Evolutionary conservation across 371 early-diverging fungal genomes (phyloP).

Genomic region (Mucor irregularis): DNA sequence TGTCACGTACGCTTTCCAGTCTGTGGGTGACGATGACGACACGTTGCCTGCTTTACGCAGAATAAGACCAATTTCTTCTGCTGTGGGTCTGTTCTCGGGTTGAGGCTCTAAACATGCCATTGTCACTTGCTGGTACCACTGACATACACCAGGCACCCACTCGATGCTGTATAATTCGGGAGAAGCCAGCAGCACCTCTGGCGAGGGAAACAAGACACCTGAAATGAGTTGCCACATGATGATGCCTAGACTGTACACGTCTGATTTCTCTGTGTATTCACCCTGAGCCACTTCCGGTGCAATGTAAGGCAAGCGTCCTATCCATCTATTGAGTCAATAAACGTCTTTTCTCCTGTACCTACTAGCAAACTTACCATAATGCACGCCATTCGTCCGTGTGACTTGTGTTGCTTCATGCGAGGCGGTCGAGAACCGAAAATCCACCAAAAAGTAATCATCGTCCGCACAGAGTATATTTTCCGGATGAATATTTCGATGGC

Average conservation of each 20-base stretch:
- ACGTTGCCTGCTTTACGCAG: slow-evolving; percentile 27
- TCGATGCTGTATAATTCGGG: slow-evolving; percentile 37
- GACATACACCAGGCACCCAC: slow-evolving; percentile 11
- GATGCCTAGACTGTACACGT: slow-evolving; percentile 43
- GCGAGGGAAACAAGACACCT: slow-evolving; percentile 42
- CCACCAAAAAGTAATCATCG: slow-evolving; percentile 39
- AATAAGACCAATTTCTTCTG: slow-evolving; percentile 30
- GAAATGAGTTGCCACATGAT: slow-evolving; percentile 49
- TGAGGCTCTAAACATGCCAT: slow-evolving; percentile 11
- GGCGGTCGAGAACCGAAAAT: slow-evolving; percentile 43
- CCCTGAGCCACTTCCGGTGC: slow-evolving; percentile 52
- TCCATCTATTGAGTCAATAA: background rate
- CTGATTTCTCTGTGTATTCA: slow-evolving; percentile 39
- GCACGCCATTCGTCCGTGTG: slow-evolving; percentile 26
- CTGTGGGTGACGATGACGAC: too few species aligned
- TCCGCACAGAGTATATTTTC: slow-evolving; percentile 34
- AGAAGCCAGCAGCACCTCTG: slow-evolving; percentile 29
- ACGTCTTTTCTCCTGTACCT: too few species aligned
- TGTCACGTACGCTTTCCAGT: slow-evolving; percentile 14
- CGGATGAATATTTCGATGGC: slow-evolving; percentile 46
- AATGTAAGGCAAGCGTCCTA: slow-evolving; percentile 51
- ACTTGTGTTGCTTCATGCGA: slow-evolving; percentile 34
- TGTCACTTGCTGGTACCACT: slow-evolving; percentile 7
- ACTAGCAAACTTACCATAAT: slow-evolving; percentile 37
- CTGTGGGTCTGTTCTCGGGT: slow-evolving; percentile 8